A percentile compares a stretch with the other conserved stretches of the same genome.
Conservation (phyloP, 768 basidiomycete species). For the Cystofilobasidium bisporidii region DNA sequence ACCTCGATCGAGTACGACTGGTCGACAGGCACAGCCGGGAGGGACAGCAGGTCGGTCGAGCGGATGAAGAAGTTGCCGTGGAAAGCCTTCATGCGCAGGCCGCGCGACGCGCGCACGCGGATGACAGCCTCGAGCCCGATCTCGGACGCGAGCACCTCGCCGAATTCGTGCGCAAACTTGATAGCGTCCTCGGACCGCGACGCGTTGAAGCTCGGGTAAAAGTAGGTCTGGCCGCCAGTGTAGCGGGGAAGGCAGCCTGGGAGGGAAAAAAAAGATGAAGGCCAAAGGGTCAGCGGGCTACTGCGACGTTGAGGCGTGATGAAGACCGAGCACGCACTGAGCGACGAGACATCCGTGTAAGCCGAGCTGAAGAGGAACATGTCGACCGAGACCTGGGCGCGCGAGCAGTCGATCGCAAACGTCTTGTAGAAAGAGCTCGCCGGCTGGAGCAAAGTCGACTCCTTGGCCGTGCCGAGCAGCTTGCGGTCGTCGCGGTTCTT, state of each 20-base stretch:
- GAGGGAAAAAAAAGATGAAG: no score
- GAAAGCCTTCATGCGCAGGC: constrained; percentile 92
- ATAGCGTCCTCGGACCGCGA: constrained; percentile 86
- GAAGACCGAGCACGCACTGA: constrained; percentile 49
- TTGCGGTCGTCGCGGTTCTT: constrained; percentile 97
- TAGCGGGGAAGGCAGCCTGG: constrained; percentile 90
- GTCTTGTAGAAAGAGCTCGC: constrained; percentile 95
- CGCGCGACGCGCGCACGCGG: constrained; percentile 93
- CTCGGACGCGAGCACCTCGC: constrained; percentile 80
- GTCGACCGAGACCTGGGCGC: constrained; percentile 92
- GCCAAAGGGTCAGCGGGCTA: not conserved
- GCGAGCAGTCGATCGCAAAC: constrained; percentile 95
- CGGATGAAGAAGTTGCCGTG: constrained; percentile 98
- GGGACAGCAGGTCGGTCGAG: constrained; percentile 88
- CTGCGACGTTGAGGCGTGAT: not conserved
- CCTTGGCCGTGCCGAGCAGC: constrained; percentile 89
- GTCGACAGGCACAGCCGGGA: constrained; percentile 93
- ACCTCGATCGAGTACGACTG: constrained; percentile 93
- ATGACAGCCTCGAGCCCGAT: constrained; percentile 96
- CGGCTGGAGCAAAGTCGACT: constrained; percentile 85
- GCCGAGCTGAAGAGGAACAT: constrained; percentile 95
- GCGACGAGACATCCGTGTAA: constrained; percentile 90
- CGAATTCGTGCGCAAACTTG: constrained; percentile 97
- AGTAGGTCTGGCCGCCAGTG: constrained; percentile 95
- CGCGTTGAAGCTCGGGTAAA: constrained; percentile 97